phyloP scores from a whole-genome alignment of 805 yeast genomes.

The Isabelozyma gotoi region DNA sequence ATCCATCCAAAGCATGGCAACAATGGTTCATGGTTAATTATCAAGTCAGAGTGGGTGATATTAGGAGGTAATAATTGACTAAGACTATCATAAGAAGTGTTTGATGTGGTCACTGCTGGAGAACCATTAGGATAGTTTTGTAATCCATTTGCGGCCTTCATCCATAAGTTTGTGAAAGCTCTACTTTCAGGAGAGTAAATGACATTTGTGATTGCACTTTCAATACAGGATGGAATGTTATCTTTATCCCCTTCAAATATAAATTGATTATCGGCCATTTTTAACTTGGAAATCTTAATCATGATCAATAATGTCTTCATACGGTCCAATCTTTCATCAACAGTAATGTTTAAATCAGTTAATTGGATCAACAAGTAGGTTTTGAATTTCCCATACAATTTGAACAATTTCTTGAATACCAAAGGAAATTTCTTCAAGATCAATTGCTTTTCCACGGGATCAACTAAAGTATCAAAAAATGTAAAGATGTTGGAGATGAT shows the following conservation, averaged over 20 bases:
- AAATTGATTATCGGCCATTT: slow-evolving; percentile 56
- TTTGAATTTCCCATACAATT: slow-evolving; percentile 65
- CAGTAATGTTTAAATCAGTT: slow-evolving; percentile 56
- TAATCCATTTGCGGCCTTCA: slow-evolving; percentile 45
- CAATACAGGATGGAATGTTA: slow-evolving; percentile 76
- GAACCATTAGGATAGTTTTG: background rate
- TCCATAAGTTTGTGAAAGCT: slow-evolving; percentile 67
- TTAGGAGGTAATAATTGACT: slow-evolving; percentile 29
- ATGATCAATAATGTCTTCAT: slow-evolving; percentile 70
- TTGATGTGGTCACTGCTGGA: background rate
- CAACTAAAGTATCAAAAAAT: slow-evolving; percentile 64
- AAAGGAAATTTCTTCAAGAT: slow-evolving; percentile 57
- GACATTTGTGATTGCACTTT: slow-evolving; percentile 72
- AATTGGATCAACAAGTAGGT: slow-evolving; percentile 64
- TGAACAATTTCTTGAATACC: slow-evolving; percentile 63
- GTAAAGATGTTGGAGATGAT: slow-evolving; percentile 65
- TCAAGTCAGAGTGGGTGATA: slow-evolving; percentile 25
- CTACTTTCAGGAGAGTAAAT: slow-evolving; percentile 82
- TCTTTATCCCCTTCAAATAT: slow-evolving; percentile 36
- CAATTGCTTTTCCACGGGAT: slow-evolving; percentile 39
- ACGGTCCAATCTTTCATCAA: slow-evolving; percentile 59
- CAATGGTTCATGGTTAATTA: slow-evolving; percentile 43
- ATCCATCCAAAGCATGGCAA: slow-evolving; percentile 94
- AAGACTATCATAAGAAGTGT: slow-evolving; percentile 23
- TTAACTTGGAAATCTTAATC: slow-evolving; percentile 61